These are phyloP conservation scores for Alternaria panax DNA, from an alignment of 2,329 filamentous ascomycete genomes.

Conservation along the genomic window DNA sequence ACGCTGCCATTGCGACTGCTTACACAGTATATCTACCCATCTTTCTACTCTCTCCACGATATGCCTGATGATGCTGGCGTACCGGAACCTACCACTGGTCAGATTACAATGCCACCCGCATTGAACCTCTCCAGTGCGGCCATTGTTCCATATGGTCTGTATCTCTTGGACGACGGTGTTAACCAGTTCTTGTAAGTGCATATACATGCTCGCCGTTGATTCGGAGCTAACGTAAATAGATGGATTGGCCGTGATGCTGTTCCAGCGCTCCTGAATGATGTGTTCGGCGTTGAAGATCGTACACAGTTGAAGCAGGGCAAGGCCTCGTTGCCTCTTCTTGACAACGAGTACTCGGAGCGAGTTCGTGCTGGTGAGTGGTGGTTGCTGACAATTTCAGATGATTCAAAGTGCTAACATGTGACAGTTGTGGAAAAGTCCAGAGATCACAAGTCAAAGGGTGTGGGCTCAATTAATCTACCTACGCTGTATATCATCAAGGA, in stretches of 20 bases:
- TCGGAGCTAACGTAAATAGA: constrained; percentile 17
- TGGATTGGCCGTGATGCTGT: constrained; percentile 96
- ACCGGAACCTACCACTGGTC: constrained; percentile 83
- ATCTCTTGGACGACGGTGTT: constrained; percentile 95
- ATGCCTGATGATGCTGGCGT: constrained; percentile 94
- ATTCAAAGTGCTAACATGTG: constrained; percentile 10
- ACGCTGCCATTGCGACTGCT: constrained; percentile 88
- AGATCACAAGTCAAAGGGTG: constrained; percentile 84
- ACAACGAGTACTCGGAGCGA: constrained; percentile 96
- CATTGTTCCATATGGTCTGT: constrained; percentile 87
- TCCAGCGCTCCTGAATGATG: constrained; percentile 84
- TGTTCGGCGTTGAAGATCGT: constrained; percentile 87
- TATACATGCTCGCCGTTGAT: background rate
- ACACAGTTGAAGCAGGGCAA: constrained; percentile 90
- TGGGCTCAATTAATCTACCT: constrained; percentile 91
- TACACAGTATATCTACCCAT: constrained; percentile 82
- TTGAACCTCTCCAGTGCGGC: constrained; percentile 88
- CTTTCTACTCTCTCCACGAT: constrained; percentile 60
- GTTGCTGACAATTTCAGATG: background rate
- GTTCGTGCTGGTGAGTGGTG: constrained; percentile 62
- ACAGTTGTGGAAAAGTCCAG: constrained; percentile 91
- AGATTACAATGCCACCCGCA: constrained; percentile 85
- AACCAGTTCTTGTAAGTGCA: constrained; percentile 78
- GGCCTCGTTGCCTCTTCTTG: constrained; percentile 81
- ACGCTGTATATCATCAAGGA: constrained; percentile 93